Percentiles rank a stretch among this genome's conserved stretches.
Evolutionary conservation across 164 flowering plant species (phyloP).

Genomic region (Dillenia suffruticosa): DNA sequence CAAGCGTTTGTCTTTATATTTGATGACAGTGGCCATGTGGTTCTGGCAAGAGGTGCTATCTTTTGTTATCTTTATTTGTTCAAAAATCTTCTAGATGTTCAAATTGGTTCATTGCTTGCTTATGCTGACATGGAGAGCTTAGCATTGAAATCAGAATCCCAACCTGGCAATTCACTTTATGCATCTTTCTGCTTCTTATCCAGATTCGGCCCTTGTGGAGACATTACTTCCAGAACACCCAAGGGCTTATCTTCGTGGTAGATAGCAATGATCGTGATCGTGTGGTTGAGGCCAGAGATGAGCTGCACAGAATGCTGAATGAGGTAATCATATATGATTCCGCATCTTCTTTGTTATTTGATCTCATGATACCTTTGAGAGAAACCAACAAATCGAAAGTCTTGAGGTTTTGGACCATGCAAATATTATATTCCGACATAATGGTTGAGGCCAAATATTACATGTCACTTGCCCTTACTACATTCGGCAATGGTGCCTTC

Average conservation of each 20-base stretch:
- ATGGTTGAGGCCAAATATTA: too few relatives aligned
- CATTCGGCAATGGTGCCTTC: neutral
- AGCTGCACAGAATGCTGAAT: slow-evolving; percentile 58
- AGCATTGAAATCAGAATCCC: neutral
- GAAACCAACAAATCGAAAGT: too few relatives aligned
- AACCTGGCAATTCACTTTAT: neutral
- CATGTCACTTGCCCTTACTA: too few relatives aligned
- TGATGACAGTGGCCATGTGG: neutral
- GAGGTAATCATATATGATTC: slow-evolving; percentile 26
- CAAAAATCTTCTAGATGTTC: too few relatives aligned
- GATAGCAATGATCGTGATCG: slow-evolving; percentile 70
- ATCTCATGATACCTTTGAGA: too few relatives aligned
- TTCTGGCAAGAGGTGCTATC: too few relatives aligned
- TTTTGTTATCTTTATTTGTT: too few relatives aligned
- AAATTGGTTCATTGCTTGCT: too few relatives aligned
- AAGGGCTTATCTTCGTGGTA: slow-evolving; percentile 33
- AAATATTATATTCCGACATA: too few relatives aligned
- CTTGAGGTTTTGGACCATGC: too few relatives aligned
- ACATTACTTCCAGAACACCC: slow-evolving; percentile 44
- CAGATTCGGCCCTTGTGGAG: slow-evolving; percentile 79
- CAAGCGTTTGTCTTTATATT: neutral
- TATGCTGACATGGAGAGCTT: neutral
- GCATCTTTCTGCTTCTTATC: neutral
- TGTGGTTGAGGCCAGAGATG: slow-evolving; percentile 43
- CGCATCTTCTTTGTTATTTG: neutral